Evolutionary conservation across 306 rosid species (phyloP).

Genomic region (Cucurbita argyrosperma): DNA sequence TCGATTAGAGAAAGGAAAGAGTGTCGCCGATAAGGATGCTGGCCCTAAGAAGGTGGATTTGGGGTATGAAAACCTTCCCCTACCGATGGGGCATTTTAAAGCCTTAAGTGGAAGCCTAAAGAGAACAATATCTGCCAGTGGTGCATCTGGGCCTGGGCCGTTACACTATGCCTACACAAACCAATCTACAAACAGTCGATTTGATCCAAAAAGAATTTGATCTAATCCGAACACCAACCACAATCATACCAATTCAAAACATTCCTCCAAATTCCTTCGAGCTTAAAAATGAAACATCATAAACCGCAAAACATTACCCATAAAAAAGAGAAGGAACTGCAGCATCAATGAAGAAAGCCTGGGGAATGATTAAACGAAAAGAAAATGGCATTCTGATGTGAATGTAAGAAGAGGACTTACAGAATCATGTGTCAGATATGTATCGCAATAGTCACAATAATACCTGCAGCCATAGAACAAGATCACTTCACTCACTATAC

Average conservation of each 20-base stretch:
- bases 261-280: background rate
- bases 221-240: background rate
- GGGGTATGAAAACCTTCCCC: too few relatives aligned
- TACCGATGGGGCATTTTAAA: too few relatives aligned
- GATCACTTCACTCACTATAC: background rate
- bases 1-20: too few relatives aligned
- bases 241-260: background rate
- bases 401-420: slow-evolving; percentile 17
- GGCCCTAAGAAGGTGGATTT: too few relatives aligned
- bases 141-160: too few relatives aligned
- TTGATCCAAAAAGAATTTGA: too few relatives aligned
- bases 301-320: background rate
- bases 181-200: too few relatives aligned
- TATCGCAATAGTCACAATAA: slow-evolving; percentile 83
- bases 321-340: background rate
- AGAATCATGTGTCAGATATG: slow-evolving; percentile 78
- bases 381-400: background rate
- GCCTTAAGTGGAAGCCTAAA: too few relatives aligned
- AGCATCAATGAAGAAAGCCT: background rate
- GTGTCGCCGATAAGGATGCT: too few relatives aligned
- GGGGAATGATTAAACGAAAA: background rate
- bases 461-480: slow-evolving; percentile 21
- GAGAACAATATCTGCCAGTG: too few relatives aligned
- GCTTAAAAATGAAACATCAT: background rate
- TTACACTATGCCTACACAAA: too few relatives aligned